These are phyloP conservation scores for Ogataea henricii DNA, from an alignment of 805 yeast species.

Conservation along the genomic window DNA sequence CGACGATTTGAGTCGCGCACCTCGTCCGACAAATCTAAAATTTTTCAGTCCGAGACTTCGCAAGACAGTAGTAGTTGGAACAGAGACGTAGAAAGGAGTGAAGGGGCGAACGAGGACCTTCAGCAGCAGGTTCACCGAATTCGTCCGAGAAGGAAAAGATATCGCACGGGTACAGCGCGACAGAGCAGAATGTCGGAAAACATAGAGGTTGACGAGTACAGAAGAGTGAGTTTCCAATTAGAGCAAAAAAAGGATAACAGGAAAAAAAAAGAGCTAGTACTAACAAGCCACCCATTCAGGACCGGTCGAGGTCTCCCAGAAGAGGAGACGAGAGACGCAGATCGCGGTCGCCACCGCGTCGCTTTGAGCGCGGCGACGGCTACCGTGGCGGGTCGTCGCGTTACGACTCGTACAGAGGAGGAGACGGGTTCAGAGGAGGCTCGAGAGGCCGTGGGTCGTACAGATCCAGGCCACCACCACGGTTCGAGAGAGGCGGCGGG, in stretches of 20 bases:
- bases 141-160: no score
- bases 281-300: slow-evolving; percentile 22
- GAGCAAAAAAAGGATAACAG: neutral
- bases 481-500: slow-evolving; percentile 9
- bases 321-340: slow-evolving; percentile 33
- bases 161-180: no score
- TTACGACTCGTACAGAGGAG: slow-evolving; percentile 8
- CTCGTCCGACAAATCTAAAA: slow-evolving; percentile 4
- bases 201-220: slow-evolving; percentile 64
- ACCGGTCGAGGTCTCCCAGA: slow-evolving; percentile 38
- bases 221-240: slow-evolving; percentile 49
- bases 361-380: slow-evolving; percentile 20
- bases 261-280: neutral
- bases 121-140: no score
- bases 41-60: slow-evolving; percentile 3
- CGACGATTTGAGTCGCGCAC: slow-evolving; percentile 2
- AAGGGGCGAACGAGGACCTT: no score
- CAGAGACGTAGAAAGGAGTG: neutral
- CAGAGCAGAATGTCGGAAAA: slow-evolving; percentile 54
- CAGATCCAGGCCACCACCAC: slow-evolving; percentile 5
- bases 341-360: slow-evolving; percentile 33
- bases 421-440: slow-evolving; percentile 10
- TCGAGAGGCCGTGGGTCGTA: slow-evolving; percentile 2
- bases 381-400: slow-evolving; percentile 20
- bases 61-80: neutral